Evolutionary conservation across 805 yeast species (phyloP).

Genomic region (Yamadazyma phyllophila): DNA sequence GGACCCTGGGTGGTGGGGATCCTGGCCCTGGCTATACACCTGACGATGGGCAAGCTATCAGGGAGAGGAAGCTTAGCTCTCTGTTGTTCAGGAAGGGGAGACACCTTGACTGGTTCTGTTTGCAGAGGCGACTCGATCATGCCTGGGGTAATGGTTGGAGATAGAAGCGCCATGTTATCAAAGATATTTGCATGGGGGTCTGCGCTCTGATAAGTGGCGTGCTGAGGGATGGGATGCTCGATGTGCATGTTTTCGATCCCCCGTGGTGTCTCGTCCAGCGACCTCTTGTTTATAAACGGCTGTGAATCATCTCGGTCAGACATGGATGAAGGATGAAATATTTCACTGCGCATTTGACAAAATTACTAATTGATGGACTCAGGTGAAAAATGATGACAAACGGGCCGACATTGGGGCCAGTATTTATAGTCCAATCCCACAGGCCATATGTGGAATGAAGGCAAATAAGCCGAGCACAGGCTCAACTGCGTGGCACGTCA

Average conservation of each 20-base stretch:
- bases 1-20: conserved; percentile 96
- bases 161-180: conserved; percentile 22
- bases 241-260: too few relatives aligned
- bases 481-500: background rate
- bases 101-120: conserved; percentile 7
- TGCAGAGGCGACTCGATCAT: conserved; percentile 10
- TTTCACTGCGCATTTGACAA: conserved; percentile 2
- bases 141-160: conserved; percentile 23
- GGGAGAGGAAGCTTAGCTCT: conserved; percentile 43
- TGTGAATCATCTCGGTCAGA: background rate
- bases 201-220: background rate
- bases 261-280: too few relatives aligned
- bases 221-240: background rate
- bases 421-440: too few relatives aligned
- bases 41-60: conserved; percentile 65
- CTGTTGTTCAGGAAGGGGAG: conserved; percentile 21
- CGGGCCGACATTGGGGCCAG: too few relatives aligned
- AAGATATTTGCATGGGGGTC: conserved; percentile 9
- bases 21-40: conserved; percentile 90
- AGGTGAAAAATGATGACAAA: background rate
- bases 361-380: background rate
- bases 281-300: too few relatives aligned
- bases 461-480: background rate
- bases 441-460: too few relatives aligned
- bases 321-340: background rate